Evolutionary conservation across 805 yeast species (phyloP).

Genomic region (Ogataea allantospora): DNA sequence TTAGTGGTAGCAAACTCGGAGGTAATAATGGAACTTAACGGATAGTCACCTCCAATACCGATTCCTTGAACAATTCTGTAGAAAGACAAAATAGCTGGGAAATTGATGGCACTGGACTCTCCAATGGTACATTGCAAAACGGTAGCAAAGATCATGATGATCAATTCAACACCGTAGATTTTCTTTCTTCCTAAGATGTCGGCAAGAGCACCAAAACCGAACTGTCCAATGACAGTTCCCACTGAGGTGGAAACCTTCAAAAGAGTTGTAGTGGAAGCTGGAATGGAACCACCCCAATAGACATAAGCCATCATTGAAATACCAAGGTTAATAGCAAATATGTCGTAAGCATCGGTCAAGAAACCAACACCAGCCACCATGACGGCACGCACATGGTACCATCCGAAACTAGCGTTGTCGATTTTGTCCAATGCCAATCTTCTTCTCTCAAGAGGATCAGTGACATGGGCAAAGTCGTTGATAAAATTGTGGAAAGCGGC

Average conservation of each 20-base stretch:
- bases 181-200: slow-evolving; percentile 83
- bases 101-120: slow-evolving; percentile 64
- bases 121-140: slow-evolving; percentile 76
- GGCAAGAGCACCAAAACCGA: slow-evolving; percentile 79
- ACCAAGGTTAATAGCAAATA: slow-evolving; percentile 85
- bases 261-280: slow-evolving; percentile 70
- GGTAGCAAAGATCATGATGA: slow-evolving; percentile 79
- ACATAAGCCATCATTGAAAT: slow-evolving; percentile 75
- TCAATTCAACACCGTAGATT: slow-evolving; percentile 83
- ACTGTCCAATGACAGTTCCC: slow-evolving; percentile 90
- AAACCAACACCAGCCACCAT: slow-evolving; percentile 91
- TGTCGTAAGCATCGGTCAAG: slow-evolving; percentile 90
- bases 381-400: slow-evolving; percentile 82
- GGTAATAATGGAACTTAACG: slow-evolving; percentile 88
- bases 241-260: slow-evolving; percentile 88
- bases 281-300: slow-evolving; percentile 62
- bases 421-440: slow-evolving; percentile 81
- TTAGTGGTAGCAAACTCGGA: slow-evolving; percentile 91
- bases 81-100: slow-evolving; percentile 70
- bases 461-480: slow-evolving; percentile 76
- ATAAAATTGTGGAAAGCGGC: slow-evolving; percentile 82
- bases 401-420: slow-evolving; percentile 74
- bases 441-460: slow-evolving; percentile 85
- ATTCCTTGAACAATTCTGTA: slow-evolving; percentile 89
- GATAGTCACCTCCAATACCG: slow-evolving; percentile 98